Percentiles rank a stretch among this genome's conserved stretches.
Evolutionary conservation across 2,329 filamentous ascomycete species (phyloP).

Genomic region (Westerdykella ornata): DNA sequence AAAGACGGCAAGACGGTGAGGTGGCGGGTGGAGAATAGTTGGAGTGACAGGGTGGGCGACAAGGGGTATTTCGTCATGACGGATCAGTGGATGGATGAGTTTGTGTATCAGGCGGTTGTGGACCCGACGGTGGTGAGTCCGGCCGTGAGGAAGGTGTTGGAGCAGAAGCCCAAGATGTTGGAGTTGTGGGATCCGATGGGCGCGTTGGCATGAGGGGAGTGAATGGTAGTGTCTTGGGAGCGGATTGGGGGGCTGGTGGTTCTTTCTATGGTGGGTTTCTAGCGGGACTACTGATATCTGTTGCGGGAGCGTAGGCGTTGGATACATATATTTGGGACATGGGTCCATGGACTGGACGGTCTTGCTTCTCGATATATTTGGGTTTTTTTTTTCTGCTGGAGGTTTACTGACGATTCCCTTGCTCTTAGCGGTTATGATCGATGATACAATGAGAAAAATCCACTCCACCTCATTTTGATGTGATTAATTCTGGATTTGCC

Average conservation of each 20-base stretch:
- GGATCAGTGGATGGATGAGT: conserved; percentile 59
- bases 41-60: conserved; percentile 63
- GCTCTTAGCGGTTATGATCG: too few relatives aligned
- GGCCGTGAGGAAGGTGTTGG: conserved; percentile 63
- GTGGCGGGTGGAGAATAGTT: conserved; percentile 85
- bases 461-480: too few relatives aligned
- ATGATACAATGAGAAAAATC: too few relatives aligned
- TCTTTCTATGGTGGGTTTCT: not conserved
- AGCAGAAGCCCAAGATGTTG: conserved; percentile 59
- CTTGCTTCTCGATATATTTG: not conserved
- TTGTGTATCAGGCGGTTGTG: conserved; percentile 80
- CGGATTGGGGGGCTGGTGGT: not conserved
- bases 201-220: conserved; percentile 48
- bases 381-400: too few relatives aligned
- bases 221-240: not conserved
- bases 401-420: too few relatives aligned
- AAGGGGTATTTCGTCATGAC: conserved; percentile 88
- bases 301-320: not conserved
- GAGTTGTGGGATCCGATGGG: conserved; percentile 74
- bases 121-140: conserved; percentile 56
- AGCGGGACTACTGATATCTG: not conserved
- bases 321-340: too few relatives aligned
- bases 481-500: too few relatives aligned
- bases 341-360: too few relatives aligned
- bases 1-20: conserved; percentile 59